Evolutionary conservation across 208 protist species (phyloP).

Genomic region (Vickermania spadyakhi): DNA sequence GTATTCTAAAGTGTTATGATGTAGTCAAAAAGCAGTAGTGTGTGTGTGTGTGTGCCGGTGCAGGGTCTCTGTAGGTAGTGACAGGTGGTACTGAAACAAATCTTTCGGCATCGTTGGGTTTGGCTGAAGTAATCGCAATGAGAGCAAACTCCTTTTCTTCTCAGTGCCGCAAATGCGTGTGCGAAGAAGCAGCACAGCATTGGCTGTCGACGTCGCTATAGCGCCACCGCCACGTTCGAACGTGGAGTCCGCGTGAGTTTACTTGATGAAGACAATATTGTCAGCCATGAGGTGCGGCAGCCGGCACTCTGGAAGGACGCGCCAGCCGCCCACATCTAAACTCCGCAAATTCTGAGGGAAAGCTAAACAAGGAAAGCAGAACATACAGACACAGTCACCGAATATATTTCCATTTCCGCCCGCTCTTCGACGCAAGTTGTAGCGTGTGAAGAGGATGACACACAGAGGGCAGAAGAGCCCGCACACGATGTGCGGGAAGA

Average conservation of each 20-base stretch:
- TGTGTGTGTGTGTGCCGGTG: too few species aligned
- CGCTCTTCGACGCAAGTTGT: slow-evolving; percentile 37
- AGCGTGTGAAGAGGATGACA: slow-evolving; percentile 26
- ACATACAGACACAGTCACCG: slow-evolving; percentile 50
- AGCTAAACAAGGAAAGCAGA: slow-evolving; percentile 41
- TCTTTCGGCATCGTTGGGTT: too few species aligned
- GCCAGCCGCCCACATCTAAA: slow-evolving; percentile 14
- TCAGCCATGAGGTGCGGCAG: background rate
- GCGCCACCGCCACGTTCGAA: too few species aligned
- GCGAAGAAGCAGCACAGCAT: too few species aligned
- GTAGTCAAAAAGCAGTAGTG: too few species aligned
- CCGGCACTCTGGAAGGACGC: slow-evolving; percentile 10
- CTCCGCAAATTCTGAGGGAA: slow-evolving; percentile 44
- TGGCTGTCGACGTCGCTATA: too few species aligned
- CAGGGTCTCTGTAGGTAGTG: too few species aligned
- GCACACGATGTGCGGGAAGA: slow-evolving; percentile 44
- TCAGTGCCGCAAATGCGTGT: too few species aligned
- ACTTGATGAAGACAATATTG: slow-evolving; percentile 11
- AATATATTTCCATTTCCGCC: slow-evolving; percentile 45
- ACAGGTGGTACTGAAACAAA: too few species aligned
- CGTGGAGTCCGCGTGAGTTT: too few species aligned
- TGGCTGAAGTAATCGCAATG: too few species aligned
- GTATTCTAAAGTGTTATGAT: background rate
- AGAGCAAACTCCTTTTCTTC: too few species aligned
- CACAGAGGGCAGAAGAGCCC: slow-evolving; percentile 24